Percentiles rank a stretch among this genome's conserved stretches.
phyloP scores from a whole-genome alignment of 768 basidiomycete species.

The Gautieria morchelliformis region DNA sequence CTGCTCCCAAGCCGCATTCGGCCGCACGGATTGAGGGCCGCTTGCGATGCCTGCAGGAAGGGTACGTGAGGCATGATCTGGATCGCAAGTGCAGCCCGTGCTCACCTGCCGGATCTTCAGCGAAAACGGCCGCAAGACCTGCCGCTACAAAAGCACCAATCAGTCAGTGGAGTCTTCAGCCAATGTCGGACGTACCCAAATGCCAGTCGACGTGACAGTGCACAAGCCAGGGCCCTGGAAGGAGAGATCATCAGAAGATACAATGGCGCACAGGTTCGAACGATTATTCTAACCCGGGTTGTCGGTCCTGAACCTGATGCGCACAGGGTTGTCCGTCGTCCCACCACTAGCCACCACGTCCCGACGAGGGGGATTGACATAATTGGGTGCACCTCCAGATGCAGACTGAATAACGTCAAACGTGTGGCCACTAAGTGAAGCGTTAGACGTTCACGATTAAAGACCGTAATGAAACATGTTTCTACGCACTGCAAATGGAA shows the following conservation, averaged over 20 bases:
- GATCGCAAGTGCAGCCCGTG: not conserved
- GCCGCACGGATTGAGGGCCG: not conserved
- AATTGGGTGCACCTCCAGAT: constrained; percentile 23
- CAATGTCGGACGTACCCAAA: constrained; percentile 13
- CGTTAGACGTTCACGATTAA: not conserved
- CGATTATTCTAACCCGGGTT: constrained; percentile 41
- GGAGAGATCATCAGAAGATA: no score
- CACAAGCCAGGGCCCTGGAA: constrained; percentile 19
- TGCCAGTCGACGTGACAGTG: constrained; percentile 42
- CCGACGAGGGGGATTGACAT: constrained; percentile 22
- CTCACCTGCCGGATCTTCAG: constrained; percentile 20
- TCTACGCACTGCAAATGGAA: no score
- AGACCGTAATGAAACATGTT: constrained; percentile 8
- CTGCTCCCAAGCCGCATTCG: not conserved
- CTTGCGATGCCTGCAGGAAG: not conserved
- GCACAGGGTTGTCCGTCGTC: constrained; percentile 32
- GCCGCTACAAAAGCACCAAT: not conserved
- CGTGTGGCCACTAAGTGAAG: no score
- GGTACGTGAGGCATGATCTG: not conserved
- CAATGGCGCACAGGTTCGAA: no score
- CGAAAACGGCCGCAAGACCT: constrained; percentile 30
- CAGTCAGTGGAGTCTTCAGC: not conserved
- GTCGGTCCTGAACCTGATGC: constrained; percentile 41
- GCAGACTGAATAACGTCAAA: no score
- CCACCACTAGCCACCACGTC: constrained; percentile 1